Conservation (phyloP, 306 rosid species). For the Prinsepia uniflora region DNA sequence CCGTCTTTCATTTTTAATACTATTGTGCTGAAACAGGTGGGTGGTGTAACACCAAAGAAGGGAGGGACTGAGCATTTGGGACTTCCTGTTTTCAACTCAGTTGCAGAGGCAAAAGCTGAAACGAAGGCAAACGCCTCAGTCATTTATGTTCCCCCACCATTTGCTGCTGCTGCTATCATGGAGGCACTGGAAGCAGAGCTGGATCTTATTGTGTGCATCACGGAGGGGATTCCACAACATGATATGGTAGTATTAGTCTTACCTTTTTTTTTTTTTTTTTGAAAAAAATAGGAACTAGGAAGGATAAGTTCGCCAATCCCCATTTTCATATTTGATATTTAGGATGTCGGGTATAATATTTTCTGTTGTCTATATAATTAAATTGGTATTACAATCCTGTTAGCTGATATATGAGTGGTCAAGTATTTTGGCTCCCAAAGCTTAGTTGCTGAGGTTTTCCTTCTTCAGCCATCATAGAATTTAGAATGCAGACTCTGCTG, state of each 20-base stretch:
- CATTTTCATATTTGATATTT: background rate
- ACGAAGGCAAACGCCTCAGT: slow-evolving; percentile 94
- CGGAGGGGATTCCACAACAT: slow-evolving; percentile 99
- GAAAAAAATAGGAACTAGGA: background rate
- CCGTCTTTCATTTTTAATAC: background rate
- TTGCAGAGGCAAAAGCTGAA: slow-evolving; percentile 93
- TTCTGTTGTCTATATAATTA: background rate
- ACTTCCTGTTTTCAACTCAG: slow-evolving; percentile 93
- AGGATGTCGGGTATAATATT: background rate
- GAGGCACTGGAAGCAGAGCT: slow-evolving; percentile 92
- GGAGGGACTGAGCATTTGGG: slow-evolving; percentile 97
- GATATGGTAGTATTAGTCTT: slow-evolving; percentile 59
- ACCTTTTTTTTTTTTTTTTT: background rate
- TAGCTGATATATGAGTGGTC: background rate
- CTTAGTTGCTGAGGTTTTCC: background rate
- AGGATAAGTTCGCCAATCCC: background rate
- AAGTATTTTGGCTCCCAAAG: background rate
- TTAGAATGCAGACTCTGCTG: background rate
- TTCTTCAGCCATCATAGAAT: background rate
- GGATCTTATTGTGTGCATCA: slow-evolving; percentile 94
- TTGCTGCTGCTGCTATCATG: slow-evolving; percentile 92
- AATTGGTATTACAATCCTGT: background rate
- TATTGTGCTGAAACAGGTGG: slow-evolving; percentile 48
- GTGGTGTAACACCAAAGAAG: slow-evolving; percentile 97
- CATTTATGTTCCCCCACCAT: slow-evolving; percentile 95